Percentiles rank a stretch among this genome's conserved stretches.
These are phyloP conservation scores for Meyerozyma smithsonii DNA, from an alignment of 1,139 yeast genomes.

Conservation along the genomic window DNA sequence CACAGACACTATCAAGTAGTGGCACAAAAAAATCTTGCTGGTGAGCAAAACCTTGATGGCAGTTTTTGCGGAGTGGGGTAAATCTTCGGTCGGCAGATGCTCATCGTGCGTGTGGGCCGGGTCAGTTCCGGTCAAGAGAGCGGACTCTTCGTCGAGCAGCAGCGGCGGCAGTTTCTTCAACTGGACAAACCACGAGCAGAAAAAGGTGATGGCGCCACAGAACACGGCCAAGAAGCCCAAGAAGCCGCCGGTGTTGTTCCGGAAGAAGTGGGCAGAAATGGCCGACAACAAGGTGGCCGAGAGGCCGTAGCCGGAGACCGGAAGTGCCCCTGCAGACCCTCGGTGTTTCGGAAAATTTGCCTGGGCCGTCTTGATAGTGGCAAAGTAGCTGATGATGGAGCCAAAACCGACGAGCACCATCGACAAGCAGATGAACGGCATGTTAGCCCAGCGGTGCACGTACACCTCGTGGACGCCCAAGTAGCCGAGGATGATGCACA, in stretches of 20 bases:
- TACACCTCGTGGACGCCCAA: constrained; percentile 31
- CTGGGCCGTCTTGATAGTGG: constrained; percentile 66
- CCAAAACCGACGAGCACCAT: constrained; percentile 59
- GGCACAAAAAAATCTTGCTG: constrained; percentile 26
- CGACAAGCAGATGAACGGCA: constrained; percentile 27
- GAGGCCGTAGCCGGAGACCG: constrained; percentile 55
- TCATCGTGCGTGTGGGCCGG: not conserved
- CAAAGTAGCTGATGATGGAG: constrained; percentile 57
- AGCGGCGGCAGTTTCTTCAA: constrained; percentile 15
- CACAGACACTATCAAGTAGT: constrained; percentile 31
- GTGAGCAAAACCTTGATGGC: constrained; percentile 14
- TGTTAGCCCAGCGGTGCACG: constrained; percentile 16
- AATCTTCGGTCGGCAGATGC: not conserved
- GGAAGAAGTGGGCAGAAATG: constrained; percentile 42
- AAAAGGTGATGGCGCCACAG: constrained; percentile 34
- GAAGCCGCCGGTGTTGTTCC: constrained; percentile 39
- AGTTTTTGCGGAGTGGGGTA: not conserved
- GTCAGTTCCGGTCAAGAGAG: constrained; percentile 10
- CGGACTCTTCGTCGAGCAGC: constrained; percentile 7
- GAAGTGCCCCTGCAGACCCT: constrained; percentile 66
- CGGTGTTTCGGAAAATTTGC: constrained; percentile 65
- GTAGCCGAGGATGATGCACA: constrained; percentile 41
- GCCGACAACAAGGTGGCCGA: constrained; percentile 41
- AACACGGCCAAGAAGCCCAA: constrained; percentile 31
- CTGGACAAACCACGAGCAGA: constrained; percentile 36